A percentile compares a stretch with the other conserved stretches of the same genome.
Evolutionary conservation across 352 stramenopile species (phyloP).

Genomic region (Lagenidium sp.): DNA sequence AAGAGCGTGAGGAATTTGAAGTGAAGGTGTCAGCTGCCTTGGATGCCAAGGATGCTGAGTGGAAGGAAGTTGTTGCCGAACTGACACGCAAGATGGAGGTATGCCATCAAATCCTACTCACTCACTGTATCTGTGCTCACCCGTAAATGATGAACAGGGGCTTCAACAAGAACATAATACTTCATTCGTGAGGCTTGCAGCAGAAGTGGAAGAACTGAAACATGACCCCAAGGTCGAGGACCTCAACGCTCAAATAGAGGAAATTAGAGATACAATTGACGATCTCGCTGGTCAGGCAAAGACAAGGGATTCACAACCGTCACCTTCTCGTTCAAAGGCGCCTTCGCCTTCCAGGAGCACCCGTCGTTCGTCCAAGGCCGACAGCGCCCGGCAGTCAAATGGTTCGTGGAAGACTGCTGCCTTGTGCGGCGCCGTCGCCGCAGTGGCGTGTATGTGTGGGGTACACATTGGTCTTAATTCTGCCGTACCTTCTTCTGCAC

Average conservation of each 20-base stretch:
- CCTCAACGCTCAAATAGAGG: constrained; percentile 9
- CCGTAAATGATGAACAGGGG: no score
- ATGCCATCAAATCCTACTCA: no score
- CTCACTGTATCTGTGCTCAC: no score
- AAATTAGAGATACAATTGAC: constrained; percentile 10
- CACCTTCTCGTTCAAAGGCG: neutral
- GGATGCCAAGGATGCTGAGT: constrained; percentile 5
- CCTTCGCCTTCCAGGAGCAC: neutral
- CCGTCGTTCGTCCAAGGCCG: constrained; percentile 1
- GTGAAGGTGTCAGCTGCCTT: constrained; percentile 10
- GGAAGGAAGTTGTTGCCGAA: constrained; percentile 3
- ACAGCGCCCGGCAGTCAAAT: constrained; percentile 1
- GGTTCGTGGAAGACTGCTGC: constrained; percentile 12
- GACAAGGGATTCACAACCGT: constrained; percentile 10
- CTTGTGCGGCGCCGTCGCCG: constrained; percentile 5
- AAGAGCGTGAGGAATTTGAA: constrained; percentile 26
- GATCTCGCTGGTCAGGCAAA: no score
- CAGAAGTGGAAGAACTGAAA: constrained; percentile 3
- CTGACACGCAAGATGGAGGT: constrained; percentile 7
- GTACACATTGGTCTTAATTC: constrained; percentile 12
- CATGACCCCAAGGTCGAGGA: constrained; percentile 2
- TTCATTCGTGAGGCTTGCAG: constrained; percentile 3
- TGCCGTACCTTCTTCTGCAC: no score
- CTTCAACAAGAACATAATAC: no score
- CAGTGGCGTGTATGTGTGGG: constrained; percentile 7